A percentile compares a stretch with the other conserved stretches of the same genome.
Evolutionary conservation across 345 rosid species (phyloP).

Genomic region (Balakata baccata): DNA sequence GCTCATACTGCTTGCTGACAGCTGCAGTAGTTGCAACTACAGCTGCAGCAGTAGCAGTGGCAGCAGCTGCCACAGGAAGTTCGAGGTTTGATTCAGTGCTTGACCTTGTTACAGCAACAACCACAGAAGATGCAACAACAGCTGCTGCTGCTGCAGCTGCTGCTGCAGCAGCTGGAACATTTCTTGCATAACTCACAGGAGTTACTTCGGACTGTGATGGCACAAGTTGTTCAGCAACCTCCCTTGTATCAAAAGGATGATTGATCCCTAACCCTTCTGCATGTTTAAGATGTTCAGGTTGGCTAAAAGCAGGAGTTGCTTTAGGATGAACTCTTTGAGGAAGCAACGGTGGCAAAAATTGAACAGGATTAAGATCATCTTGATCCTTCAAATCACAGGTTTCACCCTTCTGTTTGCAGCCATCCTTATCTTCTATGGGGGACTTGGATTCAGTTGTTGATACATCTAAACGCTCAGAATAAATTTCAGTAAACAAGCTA

Average conservation of each 20-base stretch:
- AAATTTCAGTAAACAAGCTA: slow-evolving; percentile 66
- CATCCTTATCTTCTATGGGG: slow-evolving; percentile 40
- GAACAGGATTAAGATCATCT: slow-evolving; percentile 33
- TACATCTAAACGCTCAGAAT: slow-evolving; percentile 46
- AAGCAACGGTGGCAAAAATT: slow-evolving; percentile 67
- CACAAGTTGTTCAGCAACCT: slow-evolving; percentile 34
- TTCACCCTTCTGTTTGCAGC: slow-evolving; percentile 33
- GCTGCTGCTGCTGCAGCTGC: slow-evolving; percentile 93
- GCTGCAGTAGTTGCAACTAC: slow-evolving; percentile 84
- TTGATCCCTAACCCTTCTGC: slow-evolving; percentile 37
- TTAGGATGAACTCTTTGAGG: slow-evolving; percentile 40
- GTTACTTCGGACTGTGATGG: slow-evolving; percentile 46
- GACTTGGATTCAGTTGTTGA: slow-evolving; percentile 42
- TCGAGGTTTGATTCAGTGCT: slow-evolving; percentile 57
- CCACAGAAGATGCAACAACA: slow-evolving; percentile 95
- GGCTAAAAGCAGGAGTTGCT: slow-evolving; percentile 29
- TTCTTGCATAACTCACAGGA: slow-evolving; percentile 44
- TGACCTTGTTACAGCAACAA: slow-evolving; percentile 80
- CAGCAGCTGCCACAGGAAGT: slow-evolving; percentile 89
- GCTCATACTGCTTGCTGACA: slow-evolving; percentile 60
- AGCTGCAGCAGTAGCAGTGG: slow-evolving; percentile 95
- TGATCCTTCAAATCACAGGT: slow-evolving; percentile 38
- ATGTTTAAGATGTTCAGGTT: slow-evolving; percentile 40
- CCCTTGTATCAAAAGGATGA: slow-evolving; percentile 33
- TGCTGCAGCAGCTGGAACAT: slow-evolving; percentile 78